Conservation (phyloP, 1,139 yeast species). For the Protomyces macrosporus region DNA sequence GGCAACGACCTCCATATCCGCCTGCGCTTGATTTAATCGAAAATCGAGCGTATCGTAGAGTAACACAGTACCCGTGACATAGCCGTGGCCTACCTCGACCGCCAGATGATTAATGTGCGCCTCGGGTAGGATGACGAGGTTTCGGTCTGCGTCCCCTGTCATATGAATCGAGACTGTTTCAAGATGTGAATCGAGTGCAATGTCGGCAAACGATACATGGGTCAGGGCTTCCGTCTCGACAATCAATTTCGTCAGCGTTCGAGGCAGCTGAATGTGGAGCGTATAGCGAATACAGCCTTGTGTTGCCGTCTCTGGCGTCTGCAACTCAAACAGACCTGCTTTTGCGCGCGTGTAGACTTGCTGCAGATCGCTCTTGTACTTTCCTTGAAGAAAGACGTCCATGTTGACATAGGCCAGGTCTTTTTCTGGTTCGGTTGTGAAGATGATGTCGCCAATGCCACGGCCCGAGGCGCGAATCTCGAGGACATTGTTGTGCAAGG, state of each 20-base stretch:
- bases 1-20: constrained; percentile 6
- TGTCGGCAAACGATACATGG: constrained; percentile 9
- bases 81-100: not conserved
- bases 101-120: not conserved
- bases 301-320: constrained; percentile 15
- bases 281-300: constrained; percentile 13
- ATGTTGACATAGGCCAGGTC: constrained; percentile 10
- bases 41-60: constrained; percentile 5
- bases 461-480: constrained; percentile 12
- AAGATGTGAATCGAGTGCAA: constrained; percentile 3
- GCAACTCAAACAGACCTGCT: constrained; percentile 16
- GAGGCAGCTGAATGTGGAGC: constrained; percentile 8
- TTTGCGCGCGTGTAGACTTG: constrained; percentile 16
- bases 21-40: constrained; percentile 1
- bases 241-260: not conserved
- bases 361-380: constrained; percentile 3
- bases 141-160: not conserved
- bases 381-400: constrained; percentile 17
- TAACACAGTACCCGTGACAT: constrained; percentile 12
- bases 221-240: constrained; percentile 12
- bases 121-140: constrained; percentile 7
- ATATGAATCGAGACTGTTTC: not conserved
- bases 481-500: constrained; percentile 1
- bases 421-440: constrained; percentile 9
- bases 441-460: constrained; percentile 10